Base-by-base conservation (phyloP, 148 eudicot species). In the Talinum fruticosum region DNA sequence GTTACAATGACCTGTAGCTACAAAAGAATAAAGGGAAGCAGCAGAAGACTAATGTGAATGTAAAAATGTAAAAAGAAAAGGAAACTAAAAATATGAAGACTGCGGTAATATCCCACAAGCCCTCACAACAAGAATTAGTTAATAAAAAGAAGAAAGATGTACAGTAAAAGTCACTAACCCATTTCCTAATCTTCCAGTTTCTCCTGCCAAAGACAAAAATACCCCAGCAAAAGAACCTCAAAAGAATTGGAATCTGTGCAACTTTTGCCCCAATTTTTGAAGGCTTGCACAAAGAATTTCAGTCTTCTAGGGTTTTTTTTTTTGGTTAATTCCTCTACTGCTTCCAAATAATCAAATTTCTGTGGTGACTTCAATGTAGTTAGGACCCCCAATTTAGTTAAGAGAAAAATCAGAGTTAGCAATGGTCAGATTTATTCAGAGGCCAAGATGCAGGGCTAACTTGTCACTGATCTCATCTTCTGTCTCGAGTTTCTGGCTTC, bases 11-110 rank as follows among this genome's bases (percentile, higher is more conserved):
- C 80, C 82, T 75, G 76, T 79, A 69, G 85, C 92, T 86, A 92
- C 87, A 87, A 69, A 92, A 90, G 89, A 90, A 83, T 78, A 73
- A 89, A 74, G 73, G 88, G 83, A 81, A 82, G 88, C 87, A 91
- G 85, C 86, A 82, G 84, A 28, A 62, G 32, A 77, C 77, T 73
- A 37, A 44, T 74, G 71, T 64, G 35, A 77, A 73, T 51, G 34
- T 62, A 62, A 62, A 62, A 62, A 28, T 8, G 10, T 1, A 5
- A 59, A 59, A 6, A 23, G 64, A n/a, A 23, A 23, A 59, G 12
- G 64, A 59, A 23, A 59, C 79, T 66, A 29, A 82, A n/a, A 81
- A 78, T 54, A 80, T 61, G 85, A 74, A 72, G 81, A 71, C 28
- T 54, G 61, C 33, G 85, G 83, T 69, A 82, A 79, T 78, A 82